phyloP scores from a whole-genome alignment of 2,329 filamentous ascomycete species.

The Westerdykella sp. region DNA sequence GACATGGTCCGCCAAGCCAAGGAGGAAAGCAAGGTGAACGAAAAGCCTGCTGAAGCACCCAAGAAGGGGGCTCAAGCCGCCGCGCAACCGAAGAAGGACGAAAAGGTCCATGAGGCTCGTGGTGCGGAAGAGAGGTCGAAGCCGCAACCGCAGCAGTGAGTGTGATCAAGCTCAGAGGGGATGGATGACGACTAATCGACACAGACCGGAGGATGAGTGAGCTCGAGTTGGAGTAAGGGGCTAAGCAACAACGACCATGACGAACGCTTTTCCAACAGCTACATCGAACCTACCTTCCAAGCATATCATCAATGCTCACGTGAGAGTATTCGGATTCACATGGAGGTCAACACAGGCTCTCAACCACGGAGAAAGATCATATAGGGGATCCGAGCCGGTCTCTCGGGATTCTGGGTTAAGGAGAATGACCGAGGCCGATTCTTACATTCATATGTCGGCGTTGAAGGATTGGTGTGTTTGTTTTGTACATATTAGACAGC shows the following conservation, averaged over 20 bases:
- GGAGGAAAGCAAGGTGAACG: constrained; percentile 33
- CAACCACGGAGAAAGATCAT: constrained; percentile 3
- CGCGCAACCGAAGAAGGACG: constrained; percentile 30
- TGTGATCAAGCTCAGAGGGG: background rate
- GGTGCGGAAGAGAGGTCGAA: constrained; percentile 14
- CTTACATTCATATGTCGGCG: constrained; percentile 10
- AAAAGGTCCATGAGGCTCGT: constrained; percentile 13
- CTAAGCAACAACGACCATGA: constrained; percentile 8
- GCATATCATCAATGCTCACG: constrained; percentile 3
- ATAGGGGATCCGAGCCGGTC: constrained; percentile 14
- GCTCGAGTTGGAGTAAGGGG: background rate
- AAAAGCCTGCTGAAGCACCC: constrained; percentile 36
- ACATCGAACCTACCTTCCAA: constrained; percentile 6
- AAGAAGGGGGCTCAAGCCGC: constrained; percentile 59
- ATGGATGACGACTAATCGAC: background rate
- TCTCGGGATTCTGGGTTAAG: constrained; percentile 5
- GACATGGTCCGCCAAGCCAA: constrained; percentile 56
- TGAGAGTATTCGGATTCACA: constrained; percentile 1
- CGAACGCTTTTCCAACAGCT: constrained; percentile 3
- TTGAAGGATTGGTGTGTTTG: constrained; percentile 7
- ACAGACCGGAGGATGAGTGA: constrained; percentile 2
- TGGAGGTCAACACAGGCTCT: background rate
- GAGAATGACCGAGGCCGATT: no score
- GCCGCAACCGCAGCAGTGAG: constrained; percentile 12
- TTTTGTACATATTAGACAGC: constrained; percentile 29